Base-by-base conservation (phyloP, 164 flowering plant genomes). In the Amborella trichopoda region DNA sequence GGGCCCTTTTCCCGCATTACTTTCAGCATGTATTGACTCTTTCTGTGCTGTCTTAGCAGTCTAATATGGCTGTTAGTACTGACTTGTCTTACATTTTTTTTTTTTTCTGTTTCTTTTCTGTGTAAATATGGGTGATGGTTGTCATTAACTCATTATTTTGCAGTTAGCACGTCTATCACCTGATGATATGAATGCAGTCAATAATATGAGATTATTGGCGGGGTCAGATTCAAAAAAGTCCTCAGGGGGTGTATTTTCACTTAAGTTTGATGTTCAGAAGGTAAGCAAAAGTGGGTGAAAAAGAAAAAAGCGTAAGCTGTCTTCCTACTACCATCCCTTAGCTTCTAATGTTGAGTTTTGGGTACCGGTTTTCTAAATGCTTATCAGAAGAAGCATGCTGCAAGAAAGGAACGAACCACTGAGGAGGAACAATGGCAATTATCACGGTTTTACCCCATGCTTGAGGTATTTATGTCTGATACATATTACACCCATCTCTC, bases 191-290 rank as follows among this genome's bases (percentile, higher is more conserved):
- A 71, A 71, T 66, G 80, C 83, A 18, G 83, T 88, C 12, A 75
- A 57, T 46, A 88, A 76, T 56, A 67, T 93, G 95, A 79, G 69
- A 65, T 56, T 72, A 65, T 76, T 93, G 19, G 83, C 69, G 48
- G 79, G 71, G 58, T 22, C 80, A 47, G 78, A 81, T 19, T 24
- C 65, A 39, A 83, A 74, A 61, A 83, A 93, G 64, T 62, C 66
- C 46, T 62, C 87, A 39, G 46, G 16, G 20, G 84, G 81, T 18
- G 46, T 74, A 50, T 88, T 88, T 69, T 62, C 91, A 36, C 77
- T 93, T 23, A 93, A 89, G 65, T 93, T 93, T 62, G 97, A 88
- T 53, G 63, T 72, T 11, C 78, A 74, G 24, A 93, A 75, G 94
- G 99, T 88, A 68, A 53, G 20, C 37, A 10, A 0, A 38, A 38